These are phyloP conservation scores for Aspergillus kassunensis DNA, from an alignment of 495 filamentous ascomycete species.

Conservation along the genomic window DNA sequence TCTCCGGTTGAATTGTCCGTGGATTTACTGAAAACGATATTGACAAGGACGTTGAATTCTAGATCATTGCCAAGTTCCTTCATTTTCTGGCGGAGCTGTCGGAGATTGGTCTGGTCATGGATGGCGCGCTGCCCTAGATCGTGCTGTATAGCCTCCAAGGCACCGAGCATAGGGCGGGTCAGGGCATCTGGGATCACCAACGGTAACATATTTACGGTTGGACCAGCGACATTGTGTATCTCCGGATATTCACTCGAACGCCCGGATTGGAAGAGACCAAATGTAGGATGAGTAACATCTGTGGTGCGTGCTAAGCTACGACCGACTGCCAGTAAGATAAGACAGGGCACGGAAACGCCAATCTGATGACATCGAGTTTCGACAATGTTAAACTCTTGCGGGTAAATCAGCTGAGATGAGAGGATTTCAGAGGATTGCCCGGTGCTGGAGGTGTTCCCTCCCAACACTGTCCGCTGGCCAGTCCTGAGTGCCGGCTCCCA, in stretches of 20 bases:
- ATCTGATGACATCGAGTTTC: neutral
- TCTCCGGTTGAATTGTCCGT: too few relatives aligned
- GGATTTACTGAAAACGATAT: too few relatives aligned
- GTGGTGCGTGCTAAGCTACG: slow-evolving; percentile 16
- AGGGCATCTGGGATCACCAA: neutral
- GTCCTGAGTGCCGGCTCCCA: neutral
- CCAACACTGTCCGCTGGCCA: slow-evolving; percentile 1
- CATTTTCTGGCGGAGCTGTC: too few relatives aligned
- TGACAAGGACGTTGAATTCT: too few relatives aligned
- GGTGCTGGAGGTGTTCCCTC: neutral
- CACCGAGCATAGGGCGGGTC: too few relatives aligned
- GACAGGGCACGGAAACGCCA: slow-evolving; percentile 4
- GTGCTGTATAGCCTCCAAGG: too few relatives aligned
- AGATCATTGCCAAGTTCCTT: too few relatives aligned
- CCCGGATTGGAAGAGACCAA: slow-evolving; percentile 27
- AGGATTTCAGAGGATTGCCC: neutral
- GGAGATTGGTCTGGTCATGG: too few relatives aligned
- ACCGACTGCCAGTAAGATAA: slow-evolving; percentile 19
- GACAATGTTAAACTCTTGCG: neutral
- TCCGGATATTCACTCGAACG: slow-evolving; percentile 11
- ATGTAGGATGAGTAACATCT: slow-evolving; percentile 9
- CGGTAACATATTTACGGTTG: slow-evolving; percentile 8
- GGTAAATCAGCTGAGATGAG: neutral
- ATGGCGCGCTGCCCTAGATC: too few relatives aligned
- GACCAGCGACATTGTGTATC: slow-evolving; percentile 1